These are phyloP conservation scores for Parsonsia alboflavescens DNA, from an alignment of 257 asterid species.

Conservation along the genomic window DNA sequence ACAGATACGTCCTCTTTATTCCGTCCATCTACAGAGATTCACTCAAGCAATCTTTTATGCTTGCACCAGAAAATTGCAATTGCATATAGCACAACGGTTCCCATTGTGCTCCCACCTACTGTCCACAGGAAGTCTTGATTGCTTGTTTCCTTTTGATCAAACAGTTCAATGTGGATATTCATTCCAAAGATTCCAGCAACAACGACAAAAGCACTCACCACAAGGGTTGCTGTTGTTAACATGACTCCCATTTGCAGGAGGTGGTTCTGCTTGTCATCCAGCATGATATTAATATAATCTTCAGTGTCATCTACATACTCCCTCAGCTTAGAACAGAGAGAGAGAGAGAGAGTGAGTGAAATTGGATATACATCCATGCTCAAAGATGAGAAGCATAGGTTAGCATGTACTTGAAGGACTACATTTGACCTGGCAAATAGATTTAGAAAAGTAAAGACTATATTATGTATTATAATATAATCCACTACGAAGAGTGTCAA, in stretches of 20 bases:
- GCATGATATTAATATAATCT: slow-evolving; percentile 80
- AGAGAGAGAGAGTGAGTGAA: slow-evolving; percentile 3
- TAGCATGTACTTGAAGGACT: background rate
- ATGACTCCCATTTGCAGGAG: slow-evolving; percentile 82
- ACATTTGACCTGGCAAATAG: background rate
- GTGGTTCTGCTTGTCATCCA: slow-evolving; percentile 86
- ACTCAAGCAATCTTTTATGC: slow-evolving; percentile 53
- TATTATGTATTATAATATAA: background rate
- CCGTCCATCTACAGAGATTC: slow-evolving; percentile 1
- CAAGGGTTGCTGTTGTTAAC: slow-evolving; percentile 61
- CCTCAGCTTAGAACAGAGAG: slow-evolving; percentile 43
- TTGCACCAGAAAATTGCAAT: slow-evolving; percentile 61
- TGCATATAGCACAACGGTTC: slow-evolving; percentile 38
- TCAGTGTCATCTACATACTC: slow-evolving; percentile 92
- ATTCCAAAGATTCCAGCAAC: slow-evolving; percentile 69
- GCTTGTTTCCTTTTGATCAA: slow-evolving; percentile 32
- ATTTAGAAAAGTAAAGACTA: background rate
- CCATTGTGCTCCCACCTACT: slow-evolving; percentile 48
- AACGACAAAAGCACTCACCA: slow-evolving; percentile 65
- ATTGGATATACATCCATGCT: background rate
- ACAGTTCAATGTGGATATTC: slow-evolving; percentile 51
- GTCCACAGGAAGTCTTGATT: slow-evolving; percentile 53
- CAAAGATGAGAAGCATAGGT: background rate
- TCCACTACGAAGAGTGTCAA: background rate
- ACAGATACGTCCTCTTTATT: background rate